phyloP scores from a whole-genome alignment of 495 filamentous ascomycete species.

The Jackrogersella minutella region DNA sequence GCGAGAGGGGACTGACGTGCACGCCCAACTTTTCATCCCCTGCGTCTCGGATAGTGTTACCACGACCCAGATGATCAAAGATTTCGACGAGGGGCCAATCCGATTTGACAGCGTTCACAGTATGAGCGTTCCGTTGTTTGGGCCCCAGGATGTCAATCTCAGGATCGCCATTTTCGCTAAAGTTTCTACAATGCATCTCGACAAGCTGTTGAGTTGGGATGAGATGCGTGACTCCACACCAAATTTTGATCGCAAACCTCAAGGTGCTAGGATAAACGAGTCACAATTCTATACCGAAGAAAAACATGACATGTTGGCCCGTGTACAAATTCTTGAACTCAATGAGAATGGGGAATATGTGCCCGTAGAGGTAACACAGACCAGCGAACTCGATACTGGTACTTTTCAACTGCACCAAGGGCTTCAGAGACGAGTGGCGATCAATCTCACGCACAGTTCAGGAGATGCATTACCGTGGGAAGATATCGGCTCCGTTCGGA shows the following conservation, averaged over 20 bases:
- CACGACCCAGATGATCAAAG: constrained; percentile 92
- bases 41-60: constrained; percentile 92
- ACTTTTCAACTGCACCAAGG: constrained; percentile 96
- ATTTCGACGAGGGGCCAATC: constrained; percentile 94
- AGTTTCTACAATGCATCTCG: constrained; percentile 91
- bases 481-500: constrained; percentile 74
- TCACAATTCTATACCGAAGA: constrained; percentile 92
- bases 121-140: constrained; percentile 94
- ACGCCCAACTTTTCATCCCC: constrained; percentile 94
- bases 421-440: constrained; percentile 84
- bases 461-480: constrained; percentile 88
- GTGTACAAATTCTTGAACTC: constrained; percentile 87
- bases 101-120: constrained; percentile 97
- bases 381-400: constrained; percentile 79
- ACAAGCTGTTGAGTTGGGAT: constrained; percentile 98
- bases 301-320: constrained; percentile 89
- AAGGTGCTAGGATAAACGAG: constrained; percentile 81
- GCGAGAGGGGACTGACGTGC: constrained; percentile 92
- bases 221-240: constrained; percentile 85
- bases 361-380: constrained; percentile 91
- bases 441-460: constrained; percentile 88
- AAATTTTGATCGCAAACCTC: constrained; percentile 62
- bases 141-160: constrained; percentile 75
- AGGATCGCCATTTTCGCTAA: constrained; percentile 94
- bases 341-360: constrained; percentile 89